Evolutionary conservation across 441 rosid genomes (phyloP).

Genomic region (Populus tomentosa): DNA sequence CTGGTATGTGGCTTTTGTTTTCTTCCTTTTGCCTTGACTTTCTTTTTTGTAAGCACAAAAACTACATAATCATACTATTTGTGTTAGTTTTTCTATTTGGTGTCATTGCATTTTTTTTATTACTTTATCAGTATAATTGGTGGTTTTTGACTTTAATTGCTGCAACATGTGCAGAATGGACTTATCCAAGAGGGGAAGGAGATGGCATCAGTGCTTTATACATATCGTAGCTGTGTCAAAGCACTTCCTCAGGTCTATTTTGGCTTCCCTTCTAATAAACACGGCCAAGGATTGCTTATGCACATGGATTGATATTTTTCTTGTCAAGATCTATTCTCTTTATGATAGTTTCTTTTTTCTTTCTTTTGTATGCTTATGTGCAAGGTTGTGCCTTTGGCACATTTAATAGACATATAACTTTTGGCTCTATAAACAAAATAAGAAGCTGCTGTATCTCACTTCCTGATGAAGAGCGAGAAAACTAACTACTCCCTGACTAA

Average conservation of each 20-base stretch:
- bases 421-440: not conserved
- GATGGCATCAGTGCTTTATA: constrained; percentile 95
- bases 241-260: constrained; percentile 94
- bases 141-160: constrained; percentile 15
- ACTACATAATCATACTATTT: not conserved
- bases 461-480: not conserved
- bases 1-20: constrained; percentile 48
- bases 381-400: no score
- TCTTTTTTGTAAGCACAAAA: not conserved
- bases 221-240: constrained; percentile 98
- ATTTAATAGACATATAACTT: not conserved
- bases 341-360: not conserved
- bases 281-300: not conserved
- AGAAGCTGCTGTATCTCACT: not conserved
- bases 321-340: not conserved
- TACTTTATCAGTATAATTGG: not conserved
- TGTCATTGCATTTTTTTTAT: not conserved
- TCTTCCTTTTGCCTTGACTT: constrained; percentile 8
- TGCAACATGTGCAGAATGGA: constrained; percentile 53
- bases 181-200: constrained; percentile 97
- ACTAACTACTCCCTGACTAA: not conserved
- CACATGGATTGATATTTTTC: not conserved
- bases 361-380: not conserved
- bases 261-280: constrained; percentile 16
- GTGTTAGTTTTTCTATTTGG: not conserved